Evolutionary conservation across 2,329 filamentous ascomycete species (phyloP).

Genomic region (Epichloe elymi): DNA sequence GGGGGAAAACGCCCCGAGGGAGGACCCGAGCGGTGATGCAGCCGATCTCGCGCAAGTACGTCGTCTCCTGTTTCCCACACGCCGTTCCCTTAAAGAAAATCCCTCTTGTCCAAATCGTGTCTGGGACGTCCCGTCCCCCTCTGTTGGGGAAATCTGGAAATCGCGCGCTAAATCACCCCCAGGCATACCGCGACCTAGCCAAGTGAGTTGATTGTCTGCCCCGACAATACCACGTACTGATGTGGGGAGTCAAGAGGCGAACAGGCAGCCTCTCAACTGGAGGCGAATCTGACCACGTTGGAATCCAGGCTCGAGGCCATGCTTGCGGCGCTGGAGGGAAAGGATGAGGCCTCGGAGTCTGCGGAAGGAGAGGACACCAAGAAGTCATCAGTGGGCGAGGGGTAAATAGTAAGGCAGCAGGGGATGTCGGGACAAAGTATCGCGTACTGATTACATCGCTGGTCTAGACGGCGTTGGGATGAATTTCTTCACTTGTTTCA

Average conservation of each 20-base stretch:
- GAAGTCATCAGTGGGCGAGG: neutral
- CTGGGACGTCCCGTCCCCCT: no score
- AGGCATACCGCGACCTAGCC: constrained; percentile 10
- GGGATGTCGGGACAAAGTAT: no score
- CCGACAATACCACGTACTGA: neutral
- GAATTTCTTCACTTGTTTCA: no score
- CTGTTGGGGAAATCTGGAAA: no score
- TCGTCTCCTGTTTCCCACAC: no score
- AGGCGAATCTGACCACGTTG: constrained; percentile 36
- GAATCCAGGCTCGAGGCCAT: constrained; percentile 43
- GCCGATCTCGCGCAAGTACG: neutral
- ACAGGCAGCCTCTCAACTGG: constrained; percentile 37
- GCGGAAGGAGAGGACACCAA: neutral
- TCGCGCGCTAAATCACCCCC: neutral
- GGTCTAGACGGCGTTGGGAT: no score
- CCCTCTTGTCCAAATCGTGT: no score
- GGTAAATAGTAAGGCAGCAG: no score
- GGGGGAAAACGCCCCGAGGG: no score
- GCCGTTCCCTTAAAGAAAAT: no score
- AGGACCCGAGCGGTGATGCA: neutral
- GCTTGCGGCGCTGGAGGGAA: constrained; percentile 32
- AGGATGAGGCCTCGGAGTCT: neutral
- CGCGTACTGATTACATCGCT: no score
- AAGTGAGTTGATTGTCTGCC: constrained; percentile 6
- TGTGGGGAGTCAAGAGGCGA: constrained; percentile 36